Evolutionary conservation across 2,329 filamentous ascomycete species (phyloP).

Genomic region (Alternaria triticina): DNA sequence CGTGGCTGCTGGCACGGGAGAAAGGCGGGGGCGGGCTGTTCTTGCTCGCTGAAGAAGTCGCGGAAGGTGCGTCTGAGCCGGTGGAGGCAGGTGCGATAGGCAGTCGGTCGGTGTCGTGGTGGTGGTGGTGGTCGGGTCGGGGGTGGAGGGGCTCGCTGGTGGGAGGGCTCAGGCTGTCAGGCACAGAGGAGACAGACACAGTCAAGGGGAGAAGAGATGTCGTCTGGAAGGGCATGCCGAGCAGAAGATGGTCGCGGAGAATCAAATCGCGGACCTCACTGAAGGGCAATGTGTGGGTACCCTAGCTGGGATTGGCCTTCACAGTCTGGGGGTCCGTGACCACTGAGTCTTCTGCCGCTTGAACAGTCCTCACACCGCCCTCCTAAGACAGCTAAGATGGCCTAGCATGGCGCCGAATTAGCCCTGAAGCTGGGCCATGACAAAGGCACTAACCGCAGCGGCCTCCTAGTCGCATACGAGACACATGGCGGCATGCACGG

Average conservation of each 20-base stretch:
- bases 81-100: conserved; percentile 7
- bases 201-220: conserved; percentile 38
- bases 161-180: conserved; percentile 14
- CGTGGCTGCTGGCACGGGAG: conserved; percentile 17
- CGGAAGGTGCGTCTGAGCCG: conserved; percentile 12
- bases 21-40: conserved; percentile 17
- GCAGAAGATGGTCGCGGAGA: conserved; percentile 42
- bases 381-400: conserved; percentile 34
- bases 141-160: conserved; percentile 7
- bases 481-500: conserved; percentile 39
- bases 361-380: conserved; percentile 34
- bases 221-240: conserved; percentile 43
- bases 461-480: conserved; percentile 30
- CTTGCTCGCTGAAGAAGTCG: conserved; percentile 2
- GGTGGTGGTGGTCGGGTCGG: conserved; percentile 6
- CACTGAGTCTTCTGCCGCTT: conserved; percentile 33
- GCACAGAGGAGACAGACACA: conserved; percentile 24
- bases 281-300: conserved; percentile 45
- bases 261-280: conserved; percentile 34
- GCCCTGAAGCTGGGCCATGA: conserved; percentile 33
- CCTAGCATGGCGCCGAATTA: conserved; percentile 38
- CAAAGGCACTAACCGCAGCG: conserved; percentile 32
- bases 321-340: conserved; percentile 27
- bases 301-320: conserved; percentile 41
- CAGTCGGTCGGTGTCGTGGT: background rate